Evolutionary conservation across 2,329 filamentous ascomycete genomes (phyloP).

Genomic region (Beauveria pseudobassiana): DNA sequence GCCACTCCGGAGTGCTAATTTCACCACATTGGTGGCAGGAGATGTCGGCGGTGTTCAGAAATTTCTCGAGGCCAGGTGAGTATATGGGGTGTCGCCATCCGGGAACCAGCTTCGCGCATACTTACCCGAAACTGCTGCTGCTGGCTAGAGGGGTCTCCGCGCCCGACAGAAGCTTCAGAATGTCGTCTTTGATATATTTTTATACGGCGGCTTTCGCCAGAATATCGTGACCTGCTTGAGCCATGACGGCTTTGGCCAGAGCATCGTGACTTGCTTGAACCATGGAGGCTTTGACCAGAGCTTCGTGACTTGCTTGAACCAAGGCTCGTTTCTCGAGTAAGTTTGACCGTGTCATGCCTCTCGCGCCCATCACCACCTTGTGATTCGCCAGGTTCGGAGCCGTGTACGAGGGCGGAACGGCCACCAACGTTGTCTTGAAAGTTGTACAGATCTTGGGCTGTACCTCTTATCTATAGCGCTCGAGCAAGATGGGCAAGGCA

Average conservation of each 20-base stretch:
- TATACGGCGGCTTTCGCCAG: background rate
- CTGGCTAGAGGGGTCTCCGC: background rate
- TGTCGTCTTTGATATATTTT: background rate
- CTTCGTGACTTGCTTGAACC: background rate
- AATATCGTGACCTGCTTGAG: background rate
- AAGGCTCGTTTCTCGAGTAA: background rate
- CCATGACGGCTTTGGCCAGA: background rate
- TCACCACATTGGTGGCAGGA: constrained; percentile 9
- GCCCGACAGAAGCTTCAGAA: background rate
- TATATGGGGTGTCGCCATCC: background rate
- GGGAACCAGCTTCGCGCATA: background rate
- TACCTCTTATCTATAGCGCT: constrained; percentile 3
- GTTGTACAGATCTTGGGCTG: constrained; percentile 5
- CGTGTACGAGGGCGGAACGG: constrained; percentile 8
- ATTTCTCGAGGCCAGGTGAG: background rate
- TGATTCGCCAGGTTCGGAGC: background rate
- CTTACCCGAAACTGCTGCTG: background rate
- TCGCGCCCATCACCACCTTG: background rate
- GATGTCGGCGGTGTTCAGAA: constrained; percentile 5
- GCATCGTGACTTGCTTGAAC: background rate
- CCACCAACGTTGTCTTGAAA: constrained; percentile 7
- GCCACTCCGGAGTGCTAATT: constrained; percentile 11
- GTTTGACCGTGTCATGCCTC: background rate
- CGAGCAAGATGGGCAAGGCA: background rate
- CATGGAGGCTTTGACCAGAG: background rate